Evolutionary conservation across 2,329 filamentous ascomycete genomes (phyloP), one percentile per base, ranked within the genome.

Genomic region (Monosporascus ibericus): DNA sequence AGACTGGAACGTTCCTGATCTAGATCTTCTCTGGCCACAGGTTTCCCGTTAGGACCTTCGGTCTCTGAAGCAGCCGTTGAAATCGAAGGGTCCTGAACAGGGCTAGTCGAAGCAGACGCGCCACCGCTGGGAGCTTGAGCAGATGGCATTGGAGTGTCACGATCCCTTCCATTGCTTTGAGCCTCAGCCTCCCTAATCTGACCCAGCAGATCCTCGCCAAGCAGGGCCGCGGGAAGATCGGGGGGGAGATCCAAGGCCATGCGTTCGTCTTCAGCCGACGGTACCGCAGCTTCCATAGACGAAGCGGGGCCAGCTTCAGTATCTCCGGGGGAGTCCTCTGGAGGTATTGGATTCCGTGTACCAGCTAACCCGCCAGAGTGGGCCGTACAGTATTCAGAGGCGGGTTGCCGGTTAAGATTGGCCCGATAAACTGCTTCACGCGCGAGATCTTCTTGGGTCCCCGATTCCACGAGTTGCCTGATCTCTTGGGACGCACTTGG

Each of bases 351-450:
- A 57, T 89, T 82, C 40, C 87, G 79, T 6, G 76, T 71, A 24
- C 85, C 81, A 50, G 80, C 77, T 49, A 80, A 68, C 44, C 82
- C 77, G 51, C 77, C 74, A 47, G 69, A 73, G 54, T 88, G 81
- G 15, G 84, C 81, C 52, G 75, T 76, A 65, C 88, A 94, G 66
- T 97, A 97, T 52, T 94, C 88, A 36, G 77, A 74, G 6, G 90
- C 84, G 25, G 75, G 72, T 2, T 72, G 67, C 5, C 70, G 62
- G 50, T 80, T 79, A 52, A 90, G 89, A 63, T 90, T 87, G 62
- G 89, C 89, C 51, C 92, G 84, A 67, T 90, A 96, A 0, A 94
- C 73, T 30, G 89, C 91, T 69, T 97, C 92, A 34, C 81, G 78
- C 6, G 81, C 86, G 49, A 96, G 75, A 14, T 82, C 80, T 44